Conservation (phyloP, 2,329 filamentous ascomycete species). For the Aaosphaeria arxii region DNA sequence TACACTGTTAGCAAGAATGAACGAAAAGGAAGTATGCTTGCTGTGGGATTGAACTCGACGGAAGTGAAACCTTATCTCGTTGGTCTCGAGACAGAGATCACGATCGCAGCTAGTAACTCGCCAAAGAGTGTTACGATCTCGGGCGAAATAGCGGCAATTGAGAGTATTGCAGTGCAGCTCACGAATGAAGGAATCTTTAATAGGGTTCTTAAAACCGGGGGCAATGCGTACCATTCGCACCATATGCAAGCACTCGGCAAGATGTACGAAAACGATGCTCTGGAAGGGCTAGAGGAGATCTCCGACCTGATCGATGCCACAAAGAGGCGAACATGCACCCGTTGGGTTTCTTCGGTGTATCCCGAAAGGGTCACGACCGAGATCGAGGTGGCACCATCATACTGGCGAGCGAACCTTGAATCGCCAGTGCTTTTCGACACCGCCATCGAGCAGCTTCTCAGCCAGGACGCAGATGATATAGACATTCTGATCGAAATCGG, state of each 20-base stretch:
- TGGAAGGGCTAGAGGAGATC: background rate
- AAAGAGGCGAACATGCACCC: background rate
- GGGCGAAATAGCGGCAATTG: conserved; percentile 9
- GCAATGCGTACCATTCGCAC: conserved; percentile 25
- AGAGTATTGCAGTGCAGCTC: background rate
- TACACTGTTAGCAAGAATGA: conserved; percentile 4
- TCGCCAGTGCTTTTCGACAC: conserved; percentile 14
- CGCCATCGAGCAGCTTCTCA: conserved; percentile 4
- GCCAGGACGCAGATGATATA: background rate
- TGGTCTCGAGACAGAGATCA: conserved; percentile 6
- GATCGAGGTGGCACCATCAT: background rate
- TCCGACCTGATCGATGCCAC: background rate
- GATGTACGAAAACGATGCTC: conserved; percentile 5
- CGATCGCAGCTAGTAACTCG: conserved; percentile 19
- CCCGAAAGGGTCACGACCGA: conserved; percentile 2
- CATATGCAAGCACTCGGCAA: conserved; percentile 17
- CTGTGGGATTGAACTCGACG: conserved; percentile 12
- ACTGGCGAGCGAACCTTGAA: conserved; percentile 19
- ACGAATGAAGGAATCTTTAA: conserved; percentile 5
- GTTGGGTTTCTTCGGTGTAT: conserved; percentile 11
- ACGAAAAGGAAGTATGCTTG: conserved; percentile 19
- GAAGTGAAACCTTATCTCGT: conserved; percentile 1
- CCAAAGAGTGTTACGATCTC: conserved; percentile 19
- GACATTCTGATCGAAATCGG: conserved; percentile 16
- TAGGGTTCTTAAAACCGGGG: conserved; percentile 11